A percentile compares a stretch with the other conserved stretches of the same genome.
phyloP scores from a whole-genome alignment of 257 asterid species.

The Solanum paucissectum region DNA sequence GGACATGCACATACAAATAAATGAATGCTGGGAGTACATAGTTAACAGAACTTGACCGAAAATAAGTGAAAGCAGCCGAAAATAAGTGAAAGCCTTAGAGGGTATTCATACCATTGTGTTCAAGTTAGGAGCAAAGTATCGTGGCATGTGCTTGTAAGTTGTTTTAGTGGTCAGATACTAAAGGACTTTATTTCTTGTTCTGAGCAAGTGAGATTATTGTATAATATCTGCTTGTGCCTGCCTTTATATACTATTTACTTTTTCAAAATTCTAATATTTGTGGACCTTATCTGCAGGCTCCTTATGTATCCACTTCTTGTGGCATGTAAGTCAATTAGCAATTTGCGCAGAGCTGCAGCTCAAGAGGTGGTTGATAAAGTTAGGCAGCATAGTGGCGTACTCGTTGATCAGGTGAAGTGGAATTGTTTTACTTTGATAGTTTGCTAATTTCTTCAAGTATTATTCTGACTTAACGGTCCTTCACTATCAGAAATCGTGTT shows the following conservation, averaged over 20 bases:
- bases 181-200: neutral
- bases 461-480: constrained; percentile 22
- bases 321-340: constrained; percentile 96
- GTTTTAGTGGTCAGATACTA: neutral
- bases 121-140: neutral
- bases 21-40: neutral
- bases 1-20: neutral
- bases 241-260: neutral
- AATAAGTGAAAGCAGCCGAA: neutral
- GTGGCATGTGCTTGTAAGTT: neutral
- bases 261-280: neutral
- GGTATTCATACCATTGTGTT: neutral
- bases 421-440: constrained; percentile 1
- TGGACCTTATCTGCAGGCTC: constrained; percentile 54
- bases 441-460: neutral
- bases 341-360: constrained; percentile 78
- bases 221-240: neutral
- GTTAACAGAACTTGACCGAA: neutral
- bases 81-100: neutral
- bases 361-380: constrained; percentile 97
- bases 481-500: constrained; percentile 65
- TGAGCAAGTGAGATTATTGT: neutral
- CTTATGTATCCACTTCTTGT: constrained; percentile 99
- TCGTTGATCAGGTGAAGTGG: constrained; percentile 75
- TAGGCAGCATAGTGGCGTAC: constrained; percentile 86